These are phyloP conservation scores for Arabidopsis arenosa DNA, from an alignment of 345 rosid genomes.

Conservation along the genomic window DNA sequence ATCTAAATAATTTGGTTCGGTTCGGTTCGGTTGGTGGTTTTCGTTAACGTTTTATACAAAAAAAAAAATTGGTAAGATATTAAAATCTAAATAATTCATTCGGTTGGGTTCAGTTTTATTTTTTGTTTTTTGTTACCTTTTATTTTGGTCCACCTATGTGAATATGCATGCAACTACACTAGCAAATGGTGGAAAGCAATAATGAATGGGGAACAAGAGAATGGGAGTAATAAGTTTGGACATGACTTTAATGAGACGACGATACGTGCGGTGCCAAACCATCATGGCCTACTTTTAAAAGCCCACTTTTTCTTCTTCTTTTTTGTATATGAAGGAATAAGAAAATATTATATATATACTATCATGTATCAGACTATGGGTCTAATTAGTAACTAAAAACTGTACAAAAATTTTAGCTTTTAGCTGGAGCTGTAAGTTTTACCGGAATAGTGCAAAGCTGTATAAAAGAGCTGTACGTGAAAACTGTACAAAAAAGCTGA, in stretches of 20 bases:
- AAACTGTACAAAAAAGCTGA: too few relatives aligned
- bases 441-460: too few relatives aligned
- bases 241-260: conserved; percentile 38
- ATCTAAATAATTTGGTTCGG: background rate
- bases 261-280: conserved; percentile 45
- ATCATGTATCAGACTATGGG: conserved; percentile 2
- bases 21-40: background rate
- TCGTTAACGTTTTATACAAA: background rate
- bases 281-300: conserved; percentile 35
- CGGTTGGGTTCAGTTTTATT: background rate
- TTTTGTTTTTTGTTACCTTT: background rate
- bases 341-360: too few relatives aligned
- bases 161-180: background rate
- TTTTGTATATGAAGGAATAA: background rate
- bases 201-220: conserved; percentile 5
- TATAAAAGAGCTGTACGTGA: too few relatives aligned
- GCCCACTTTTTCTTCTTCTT: conserved; percentile 30
- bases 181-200: conserved; percentile 6
- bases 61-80: background rate
- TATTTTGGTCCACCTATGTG: background rate
- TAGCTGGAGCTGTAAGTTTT: too few relatives aligned
- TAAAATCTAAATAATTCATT: background rate
- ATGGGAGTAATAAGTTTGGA: conserved; percentile 25
- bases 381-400: too few relatives aligned
- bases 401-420: too few relatives aligned